These are phyloP conservation scores for Paecilomyces fulvus DNA, from an alignment of 2,329 filamentous ascomycete species.

Conservation along the genomic window DNA sequence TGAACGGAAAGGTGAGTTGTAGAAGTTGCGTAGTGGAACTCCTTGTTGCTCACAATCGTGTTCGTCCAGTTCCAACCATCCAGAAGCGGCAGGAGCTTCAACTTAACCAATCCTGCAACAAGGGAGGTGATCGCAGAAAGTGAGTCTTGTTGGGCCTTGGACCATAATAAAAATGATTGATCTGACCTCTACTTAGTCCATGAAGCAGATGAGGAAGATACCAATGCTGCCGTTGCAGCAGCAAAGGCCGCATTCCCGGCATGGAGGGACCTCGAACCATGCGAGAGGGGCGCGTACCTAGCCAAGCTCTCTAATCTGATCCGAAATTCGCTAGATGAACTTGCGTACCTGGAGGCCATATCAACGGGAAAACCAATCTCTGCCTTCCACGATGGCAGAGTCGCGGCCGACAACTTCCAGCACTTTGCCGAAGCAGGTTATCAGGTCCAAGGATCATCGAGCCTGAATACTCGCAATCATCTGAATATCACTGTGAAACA, in stretches of 20 bases:
- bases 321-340: slow-evolving; percentile 17
- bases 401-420: slow-evolving; percentile 15
- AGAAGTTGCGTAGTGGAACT: not conserved
- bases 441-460: slow-evolving; percentile 21
- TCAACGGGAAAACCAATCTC: slow-evolving; percentile 28
- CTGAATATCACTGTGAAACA: slow-evolving; percentile 32
- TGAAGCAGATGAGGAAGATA: slow-evolving; percentile 24
- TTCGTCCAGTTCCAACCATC: slow-evolving; percentile 8
- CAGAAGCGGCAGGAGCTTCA: slow-evolving; percentile 10
- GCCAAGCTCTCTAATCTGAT: slow-evolving; percentile 25
- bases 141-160: not conserved
- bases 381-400: slow-evolving; percentile 14
- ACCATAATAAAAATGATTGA: not conserved
- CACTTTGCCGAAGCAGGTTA: slow-evolving; percentile 22
- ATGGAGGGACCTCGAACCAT: slow-evolving; percentile 29
- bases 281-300: slow-evolving; percentile 22
- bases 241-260: slow-evolving; percentile 29
- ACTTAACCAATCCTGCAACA: slow-evolving; percentile 8
- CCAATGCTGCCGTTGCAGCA: slow-evolving; percentile 28
- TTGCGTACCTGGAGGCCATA: slow-evolving; percentile 27
- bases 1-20: slow-evolving; percentile 10
- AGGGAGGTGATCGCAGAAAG: slow-evolving; percentile 11
- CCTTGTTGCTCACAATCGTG: not conserved
- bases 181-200: slow-evolving; percentile 13
- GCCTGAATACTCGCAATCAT: slow-evolving; percentile 19